Percentiles rank a stretch among this genome's conserved stretches.
Conservation (phyloP, 805 yeast genomes). For the Starmerella tilneyi region DNA sequence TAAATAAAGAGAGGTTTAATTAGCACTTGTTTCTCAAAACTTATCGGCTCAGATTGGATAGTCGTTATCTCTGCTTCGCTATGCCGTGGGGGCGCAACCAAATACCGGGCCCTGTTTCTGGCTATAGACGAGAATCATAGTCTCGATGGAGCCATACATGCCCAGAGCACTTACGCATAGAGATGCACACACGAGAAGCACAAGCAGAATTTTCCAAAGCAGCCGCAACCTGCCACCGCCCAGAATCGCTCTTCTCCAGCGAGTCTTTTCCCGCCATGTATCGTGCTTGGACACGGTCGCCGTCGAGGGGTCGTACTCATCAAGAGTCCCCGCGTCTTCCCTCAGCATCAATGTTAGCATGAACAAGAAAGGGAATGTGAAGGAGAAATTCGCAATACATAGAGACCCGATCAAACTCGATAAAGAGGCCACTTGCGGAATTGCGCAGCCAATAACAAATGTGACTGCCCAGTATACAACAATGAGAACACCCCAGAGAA, state of each 20-base stretch:
- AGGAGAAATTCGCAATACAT: constrained; percentile 39
- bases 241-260: constrained; percentile 32
- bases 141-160: constrained; percentile 26
- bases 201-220: constrained; percentile 16
- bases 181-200: constrained; percentile 29
- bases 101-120: neutral
- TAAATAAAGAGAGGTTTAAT: too few relatives aligned
- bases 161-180: constrained; percentile 30
- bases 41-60: too few relatives aligned
- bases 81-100: constrained; percentile 2
- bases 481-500: constrained; percentile 34
- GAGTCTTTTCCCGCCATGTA: constrained; percentile 30
- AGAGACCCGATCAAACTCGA: constrained; percentile 36
- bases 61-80: too few relatives aligned
- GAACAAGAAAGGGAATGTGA: constrained; percentile 36
- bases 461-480: constrained; percentile 39
- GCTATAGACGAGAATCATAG: constrained; percentile 17
- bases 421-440: constrained; percentile 37
- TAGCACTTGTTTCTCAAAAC: too few relatives aligned
- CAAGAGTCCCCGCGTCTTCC: constrained; percentile 16
- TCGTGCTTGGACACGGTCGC: constrained; percentile 19
- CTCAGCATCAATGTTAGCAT: constrained; percentile 11
- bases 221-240: constrained; percentile 25
- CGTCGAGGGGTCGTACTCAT: constrained; percentile 18
- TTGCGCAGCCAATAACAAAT: constrained; percentile 37